Conservation (phyloP, 495 filamentous ascomycete species). For the Hypomontagnella submonticulosa region DNA sequence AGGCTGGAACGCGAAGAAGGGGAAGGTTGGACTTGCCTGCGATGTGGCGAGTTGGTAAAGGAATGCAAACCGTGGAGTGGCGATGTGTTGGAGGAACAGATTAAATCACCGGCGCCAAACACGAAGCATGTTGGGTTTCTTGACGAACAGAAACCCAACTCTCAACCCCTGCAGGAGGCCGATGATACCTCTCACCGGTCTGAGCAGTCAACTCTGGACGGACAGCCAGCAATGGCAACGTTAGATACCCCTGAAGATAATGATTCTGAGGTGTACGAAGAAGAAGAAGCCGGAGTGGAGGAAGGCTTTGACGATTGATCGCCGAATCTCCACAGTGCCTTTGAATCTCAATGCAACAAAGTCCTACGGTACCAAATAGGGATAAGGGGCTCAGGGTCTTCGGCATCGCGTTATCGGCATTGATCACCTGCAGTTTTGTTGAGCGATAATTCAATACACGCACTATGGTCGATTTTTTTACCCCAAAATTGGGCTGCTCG, state of each 20-base stretch:
- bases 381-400: neutral
- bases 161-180: conserved; percentile 30
- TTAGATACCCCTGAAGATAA: conserved; percentile 42
- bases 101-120: conserved; percentile 57
- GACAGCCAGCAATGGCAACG: conserved; percentile 23
- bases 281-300: conserved; percentile 56
- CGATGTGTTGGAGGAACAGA: conserved; percentile 75
- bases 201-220: conserved; percentile 23
- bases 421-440: conserved; percentile 10
- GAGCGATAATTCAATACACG: conserved; percentile 17
- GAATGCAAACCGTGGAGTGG: conserved; percentile 94
- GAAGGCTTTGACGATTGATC: conserved; percentile 49
- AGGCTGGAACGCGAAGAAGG: conserved; percentile 92
- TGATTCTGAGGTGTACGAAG: conserved; percentile 58
- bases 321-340: conserved; percentile 3
- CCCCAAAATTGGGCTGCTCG: conserved; percentile 4
- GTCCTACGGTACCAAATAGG: neutral
- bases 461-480: conserved; percentile 14
- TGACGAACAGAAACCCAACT: conserved; percentile 58
- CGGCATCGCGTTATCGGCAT: neutral
- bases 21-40: conserved; percentile 93
- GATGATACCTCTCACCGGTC: conserved; percentile 16
- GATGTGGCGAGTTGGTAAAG: conserved; percentile 86
- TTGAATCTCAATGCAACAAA: neutral
- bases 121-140: conserved; percentile 78